Conservation (phyloP, 2,329 filamentous ascomycete species). For the Talaromyces sp. region DNA sequence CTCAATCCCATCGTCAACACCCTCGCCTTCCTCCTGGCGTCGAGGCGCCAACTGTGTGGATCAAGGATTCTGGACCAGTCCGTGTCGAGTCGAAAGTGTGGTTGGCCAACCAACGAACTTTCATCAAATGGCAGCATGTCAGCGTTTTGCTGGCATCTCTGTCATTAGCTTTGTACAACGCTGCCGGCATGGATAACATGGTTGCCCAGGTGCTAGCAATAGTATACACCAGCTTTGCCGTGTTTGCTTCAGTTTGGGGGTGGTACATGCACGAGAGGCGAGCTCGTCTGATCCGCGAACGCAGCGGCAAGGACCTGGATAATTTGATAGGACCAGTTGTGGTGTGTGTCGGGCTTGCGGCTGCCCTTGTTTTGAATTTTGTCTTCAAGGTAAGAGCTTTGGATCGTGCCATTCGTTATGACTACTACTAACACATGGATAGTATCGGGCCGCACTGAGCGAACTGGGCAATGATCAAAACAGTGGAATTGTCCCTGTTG, state of each 20-base stretch:
- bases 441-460: not conserved
- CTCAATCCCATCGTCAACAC: conserved; percentile 46
- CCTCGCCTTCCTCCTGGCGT: conserved; percentile 75
- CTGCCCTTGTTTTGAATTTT: conserved; percentile 82
- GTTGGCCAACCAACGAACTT: conserved; percentile 97
- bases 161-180: conserved; percentile 81
- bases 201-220: conserved; percentile 75
- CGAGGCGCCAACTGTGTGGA: conserved; percentile 76
- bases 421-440: not conserved
- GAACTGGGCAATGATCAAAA: not conserved
- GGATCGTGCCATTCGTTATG: not conserved
- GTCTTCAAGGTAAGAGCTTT: conserved; percentile 59
- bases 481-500: not conserved
- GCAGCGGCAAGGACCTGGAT: conserved; percentile 91
- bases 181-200: conserved; percentile 69
- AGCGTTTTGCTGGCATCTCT: conserved; percentile 79
- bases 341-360: conserved; percentile 71
- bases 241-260: conserved; percentile 83
- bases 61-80: conserved; percentile 90
- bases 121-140: conserved; percentile 98
- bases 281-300: conserved; percentile 71
- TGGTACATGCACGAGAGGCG: conserved; percentile 76
- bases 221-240: conserved; percentile 74
- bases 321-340: conserved; percentile 79
- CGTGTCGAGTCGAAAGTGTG: conserved; percentile 97